These are phyloP conservation scores for Cenchrus fungigraminus DNA, from an alignment of 176 grass and related monocot genomes.

Conservation along the genomic window DNA sequence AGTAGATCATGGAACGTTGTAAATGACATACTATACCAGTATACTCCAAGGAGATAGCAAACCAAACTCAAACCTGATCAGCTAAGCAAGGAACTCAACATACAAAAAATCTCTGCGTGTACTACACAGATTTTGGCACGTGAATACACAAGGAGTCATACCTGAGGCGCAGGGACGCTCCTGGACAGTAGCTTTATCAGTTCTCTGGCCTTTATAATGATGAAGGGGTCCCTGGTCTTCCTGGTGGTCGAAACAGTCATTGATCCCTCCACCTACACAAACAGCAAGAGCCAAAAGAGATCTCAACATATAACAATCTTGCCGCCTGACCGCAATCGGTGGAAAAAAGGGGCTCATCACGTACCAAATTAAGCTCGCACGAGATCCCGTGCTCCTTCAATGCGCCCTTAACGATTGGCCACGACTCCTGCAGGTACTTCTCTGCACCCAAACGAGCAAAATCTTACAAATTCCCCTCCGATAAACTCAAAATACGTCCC, in stretches of 20 bases:
- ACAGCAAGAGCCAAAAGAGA: background rate
- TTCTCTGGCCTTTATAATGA: conserved; percentile 91
- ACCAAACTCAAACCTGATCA: background rate
- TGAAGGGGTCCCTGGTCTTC: conserved; percentile 90
- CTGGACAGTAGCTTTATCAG: conserved; percentile 88
- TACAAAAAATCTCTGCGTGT: background rate
- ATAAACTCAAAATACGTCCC: background rate
- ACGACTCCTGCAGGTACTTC: conserved; percentile 92
- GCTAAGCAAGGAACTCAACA: background rate
- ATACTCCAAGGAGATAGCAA: background rate
- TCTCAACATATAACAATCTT: background rate
- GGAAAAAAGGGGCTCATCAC: background rate
- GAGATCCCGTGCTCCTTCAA: conserved; percentile 76
- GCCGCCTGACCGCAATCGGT: background rate
- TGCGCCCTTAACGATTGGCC: conserved; percentile 83
- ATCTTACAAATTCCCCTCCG: background rate
- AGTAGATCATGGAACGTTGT: background rate
- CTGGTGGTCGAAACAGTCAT: conserved; percentile 93
- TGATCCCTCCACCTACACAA: conserved; percentile 81
- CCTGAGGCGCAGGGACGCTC: conserved; percentile 92
- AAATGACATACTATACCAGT: background rate
- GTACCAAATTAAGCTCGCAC: conserved; percentile 95
- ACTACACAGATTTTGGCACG: background rate
- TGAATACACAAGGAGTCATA: conserved; percentile 19
- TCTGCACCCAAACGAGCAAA: conserved; percentile 49